Base-by-base conservation (phyloP, 495 filamentous ascomycete species). In the Pseudevernia furfuracea region DNA sequence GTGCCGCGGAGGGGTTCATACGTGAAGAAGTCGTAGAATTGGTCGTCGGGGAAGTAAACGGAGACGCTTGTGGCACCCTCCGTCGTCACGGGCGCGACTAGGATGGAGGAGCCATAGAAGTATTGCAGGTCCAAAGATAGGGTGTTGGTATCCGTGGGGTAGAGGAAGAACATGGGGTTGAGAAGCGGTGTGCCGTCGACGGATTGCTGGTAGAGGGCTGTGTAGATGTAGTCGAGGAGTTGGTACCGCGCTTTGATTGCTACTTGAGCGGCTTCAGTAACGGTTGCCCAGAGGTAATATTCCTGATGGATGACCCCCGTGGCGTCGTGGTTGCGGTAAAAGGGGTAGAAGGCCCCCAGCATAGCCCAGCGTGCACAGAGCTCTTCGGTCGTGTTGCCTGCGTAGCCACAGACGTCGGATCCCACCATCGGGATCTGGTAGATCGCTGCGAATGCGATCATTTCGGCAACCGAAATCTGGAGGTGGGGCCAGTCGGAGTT, bases 381-480 rank as follows among this genome's bases (percentile, higher is more conserved):
- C 62, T 85, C 79, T 71, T 92, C 89, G 17, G 83, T 93, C 1
- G 89, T 89, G 73, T 87, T 81, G 36, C 78, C 79, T 12, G 74
- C 85, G 66, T 88, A 96, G 0, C 91, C 91, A 71, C 91, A 96
- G 14, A 90, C 85, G 73, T 96, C 91, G 1, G 86, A 81, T 32
- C 91, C 91, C 2, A 91, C 87, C 87, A 96, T 90, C 38, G 90
- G 89, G 4, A 96, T 74, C 71, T 95, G 90, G 81, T 88, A 95
- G 68, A 95, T 83, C 5, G 89, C 80, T 0, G 86, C 85, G 68
- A 93, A 96, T 21, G 86, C 82, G 36, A 95, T 75, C 74, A 90
- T 81, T 63, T 83, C 81, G 4, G 83, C 72, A 68, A 96, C 91
- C 23, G 83, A 85, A 34, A 79, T 75, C 7, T 85, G 82, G 74